Conservation (phyloP, 495 filamentous ascomycete species). For the Penicillium pulvis region DNA sequence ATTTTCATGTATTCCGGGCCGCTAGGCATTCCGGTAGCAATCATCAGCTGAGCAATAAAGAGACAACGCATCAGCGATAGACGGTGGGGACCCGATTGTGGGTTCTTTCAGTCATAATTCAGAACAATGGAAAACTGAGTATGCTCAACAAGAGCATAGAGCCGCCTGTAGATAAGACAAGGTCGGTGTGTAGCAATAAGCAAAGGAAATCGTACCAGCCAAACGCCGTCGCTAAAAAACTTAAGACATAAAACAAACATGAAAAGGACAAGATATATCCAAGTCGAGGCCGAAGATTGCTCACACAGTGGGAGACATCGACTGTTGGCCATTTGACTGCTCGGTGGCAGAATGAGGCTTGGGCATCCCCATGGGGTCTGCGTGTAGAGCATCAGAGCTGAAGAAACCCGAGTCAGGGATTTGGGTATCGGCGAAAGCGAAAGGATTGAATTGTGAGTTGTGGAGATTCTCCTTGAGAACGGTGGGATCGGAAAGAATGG, state of each 20-base stretch:
- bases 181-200: conserved; percentile 11
- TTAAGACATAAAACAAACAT: not conserved
- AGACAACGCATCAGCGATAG: conserved; percentile 1
- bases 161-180: not conserved
- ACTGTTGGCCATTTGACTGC: conserved; percentile 16
- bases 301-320: conserved; percentile 21
- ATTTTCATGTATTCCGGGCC: not conserved
- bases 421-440: conserved; percentile 30
- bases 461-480: conserved; percentile 32
- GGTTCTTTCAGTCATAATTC: conserved; percentile 22
- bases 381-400: conserved; percentile 39
- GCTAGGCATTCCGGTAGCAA: not conserved
- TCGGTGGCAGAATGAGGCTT: conserved; percentile 27
- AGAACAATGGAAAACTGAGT: conserved; percentile 10
- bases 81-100: not conserved
- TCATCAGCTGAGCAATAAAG: conserved; percentile 8
- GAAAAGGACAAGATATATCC: conserved; percentile 6
- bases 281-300: not conserved
- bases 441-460: conserved; percentile 33
- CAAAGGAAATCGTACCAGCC: conserved; percentile 14
- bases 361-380: conserved; percentile 25
- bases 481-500: conserved; percentile 43
- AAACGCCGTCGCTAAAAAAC: conserved; percentile 46
- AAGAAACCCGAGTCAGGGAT: conserved; percentile 46
- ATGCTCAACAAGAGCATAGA: conserved; percentile 10